A percentile compares a stretch with the other conserved stretches of the same genome.
phyloP scores from a whole-genome alignment of 2,329 filamentous ascomycete species.

The Hypoxylon sp. region DNA sequence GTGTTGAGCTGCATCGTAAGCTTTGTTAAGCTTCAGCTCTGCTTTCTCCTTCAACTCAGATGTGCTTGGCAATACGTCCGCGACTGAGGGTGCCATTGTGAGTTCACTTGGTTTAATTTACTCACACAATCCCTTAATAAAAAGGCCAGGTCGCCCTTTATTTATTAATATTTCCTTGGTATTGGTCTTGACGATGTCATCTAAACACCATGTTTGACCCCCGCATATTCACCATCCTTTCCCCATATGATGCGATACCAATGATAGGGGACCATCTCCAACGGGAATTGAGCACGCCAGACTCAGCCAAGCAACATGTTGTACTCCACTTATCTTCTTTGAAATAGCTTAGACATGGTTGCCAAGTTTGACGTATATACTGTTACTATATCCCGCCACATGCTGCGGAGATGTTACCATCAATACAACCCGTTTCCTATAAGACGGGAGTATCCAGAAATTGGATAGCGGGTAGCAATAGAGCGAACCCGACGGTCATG shows the following conservation, averaged over 20 bases:
- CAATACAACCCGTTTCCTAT: neutral
- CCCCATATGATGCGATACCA: constrained; percentile 41
- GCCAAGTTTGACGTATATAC: constrained; percentile 15
- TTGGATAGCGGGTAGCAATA: constrained; percentile 12
- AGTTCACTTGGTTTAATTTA: constrained; percentile 22
- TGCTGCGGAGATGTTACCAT: constrained; percentile 29
- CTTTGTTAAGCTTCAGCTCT: constrained; percentile 47
- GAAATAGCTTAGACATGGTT: constrained; percentile 34
- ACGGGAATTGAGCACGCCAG: constrained; percentile 30
- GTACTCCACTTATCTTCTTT: constrained; percentile 24
- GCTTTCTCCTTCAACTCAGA: constrained; percentile 44
- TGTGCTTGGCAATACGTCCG: constrained; percentile 46
- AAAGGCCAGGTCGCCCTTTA: constrained; percentile 3
- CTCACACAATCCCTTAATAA: neutral
- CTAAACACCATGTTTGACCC: constrained; percentile 22
- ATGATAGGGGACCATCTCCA: constrained; percentile 35
- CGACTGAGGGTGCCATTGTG: constrained; percentile 51
- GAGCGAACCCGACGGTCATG: constrained; percentile 19
- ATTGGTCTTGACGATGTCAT: constrained; percentile 23
- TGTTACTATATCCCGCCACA: constrained; percentile 36
- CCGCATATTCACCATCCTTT: constrained; percentile 41
- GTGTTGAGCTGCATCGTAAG: constrained; percentile 47
- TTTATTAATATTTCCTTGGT: constrained; percentile 32
- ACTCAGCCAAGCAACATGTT: constrained; percentile 28
- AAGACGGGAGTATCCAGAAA: constrained; percentile 9